Evolutionary conservation across 176 grass and related monocot genomes (phyloP), one percentile per base, ranked within the genome.

Genomic region (Zizania latifolia): DNA sequence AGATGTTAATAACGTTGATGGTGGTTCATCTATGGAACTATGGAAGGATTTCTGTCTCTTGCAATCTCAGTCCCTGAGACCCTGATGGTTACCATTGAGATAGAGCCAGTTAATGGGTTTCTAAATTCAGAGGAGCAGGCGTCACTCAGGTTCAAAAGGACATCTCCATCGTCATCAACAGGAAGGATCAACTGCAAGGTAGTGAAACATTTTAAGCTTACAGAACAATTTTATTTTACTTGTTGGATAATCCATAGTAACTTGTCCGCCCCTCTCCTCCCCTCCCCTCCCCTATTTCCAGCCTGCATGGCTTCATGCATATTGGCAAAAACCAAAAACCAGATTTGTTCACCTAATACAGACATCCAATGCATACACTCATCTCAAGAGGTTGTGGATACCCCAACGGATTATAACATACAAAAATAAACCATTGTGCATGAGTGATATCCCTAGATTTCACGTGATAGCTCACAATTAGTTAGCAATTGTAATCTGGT

Each of bases 131-230:
- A 93, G 36, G 95, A 91, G 26, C 69, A 79, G 32, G 81, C 86
- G n/a, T 88, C 84, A 23, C 65, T 98, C 69, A 76, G 83, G 69
- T 98, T 90, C 57, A 92, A 74, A 81, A 92, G 86, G 56, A 73
- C 26, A 21, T 90, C 86, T 36, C 51, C 84, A 30, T 83, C 74
- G 0, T 67, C 89, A 1, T 81, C 84, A 65, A 82, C 35, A 32
- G 86, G 89, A 66, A 94, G 89, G 86, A 98, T 98, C 87, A 92
- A 92, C 67, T 94, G 95, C 86, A 94, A 92, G 95, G 95, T 94
- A 87, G 13, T 65, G 32, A 71, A 75, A 50, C 65, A 19, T 39
- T 27, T 58, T 26, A 68, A 38, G 76, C n/a, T 36, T 68, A 23
- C 31, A 73, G 4, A 78, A 27, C 24, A 16, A 13, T 16, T 71